phyloP scores from a whole-genome alignment of 2,329 filamentous ascomycete genomes.

The Colletotrichum sp. region DNA sequence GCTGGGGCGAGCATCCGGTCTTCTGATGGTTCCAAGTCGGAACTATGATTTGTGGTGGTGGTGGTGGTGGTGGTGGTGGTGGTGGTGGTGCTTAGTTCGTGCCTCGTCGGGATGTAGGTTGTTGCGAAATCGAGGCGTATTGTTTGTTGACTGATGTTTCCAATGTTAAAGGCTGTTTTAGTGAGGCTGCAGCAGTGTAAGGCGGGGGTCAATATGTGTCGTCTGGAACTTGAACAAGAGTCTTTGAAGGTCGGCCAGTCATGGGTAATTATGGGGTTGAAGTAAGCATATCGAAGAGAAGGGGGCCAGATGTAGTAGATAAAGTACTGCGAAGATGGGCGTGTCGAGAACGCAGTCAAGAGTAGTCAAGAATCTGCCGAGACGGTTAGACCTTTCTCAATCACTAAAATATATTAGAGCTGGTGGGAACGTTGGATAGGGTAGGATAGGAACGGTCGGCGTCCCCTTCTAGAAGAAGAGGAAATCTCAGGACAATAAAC shows the following conservation, averaged over 20 bases:
- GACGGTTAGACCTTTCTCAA: not conserved
- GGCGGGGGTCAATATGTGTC: not conserved
- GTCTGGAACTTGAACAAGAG: not conserved
- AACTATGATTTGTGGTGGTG: not conserved
- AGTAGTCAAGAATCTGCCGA: not conserved
- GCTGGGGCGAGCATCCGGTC: constrained; percentile 9
- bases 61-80: not conserved
- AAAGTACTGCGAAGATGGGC: not conserved
- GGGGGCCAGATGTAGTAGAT: not conserved
- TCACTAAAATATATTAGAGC: not conserved
- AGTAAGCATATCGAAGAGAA: not conserved
- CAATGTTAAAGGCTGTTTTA: not conserved
- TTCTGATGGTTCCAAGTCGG: not conserved
- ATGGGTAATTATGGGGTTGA: not conserved
- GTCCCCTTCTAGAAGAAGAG: not conserved
- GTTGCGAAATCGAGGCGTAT: not conserved
- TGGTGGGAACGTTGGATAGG: not conserved
- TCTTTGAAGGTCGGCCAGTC: not conserved
- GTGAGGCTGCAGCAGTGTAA: not conserved
- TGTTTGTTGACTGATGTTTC: not conserved
- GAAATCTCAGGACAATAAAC: not conserved
- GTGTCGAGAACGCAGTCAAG: not conserved
- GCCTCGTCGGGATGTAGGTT: not conserved
- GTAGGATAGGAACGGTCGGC: not conserved
- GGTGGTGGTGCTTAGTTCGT: not conserved